Evolutionary conservation across 1,139 yeast species (phyloP).

Genomic region (Pneumocystis murina): DNA sequence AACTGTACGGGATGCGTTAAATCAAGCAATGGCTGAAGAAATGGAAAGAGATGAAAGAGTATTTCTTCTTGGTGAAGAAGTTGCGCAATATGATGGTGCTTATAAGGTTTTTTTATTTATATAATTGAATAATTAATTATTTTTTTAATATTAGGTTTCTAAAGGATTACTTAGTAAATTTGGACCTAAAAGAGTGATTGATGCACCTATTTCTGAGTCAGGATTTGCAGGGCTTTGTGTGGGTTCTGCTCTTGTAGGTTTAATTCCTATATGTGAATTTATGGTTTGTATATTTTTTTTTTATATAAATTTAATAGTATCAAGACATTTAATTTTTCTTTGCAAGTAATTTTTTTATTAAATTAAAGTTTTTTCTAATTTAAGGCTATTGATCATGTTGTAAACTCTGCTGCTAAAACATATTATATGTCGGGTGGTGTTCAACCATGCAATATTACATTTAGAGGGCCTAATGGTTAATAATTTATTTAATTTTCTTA

Average conservation of each 20-base stretch:
- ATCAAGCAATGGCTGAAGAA: constrained; percentile 92
- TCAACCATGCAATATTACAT: constrained; percentile 85
- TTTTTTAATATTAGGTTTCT: neutral
- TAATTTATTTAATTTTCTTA: constrained; percentile 28
- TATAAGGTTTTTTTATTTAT: constrained; percentile 61
- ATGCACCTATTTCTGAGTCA: constrained; percentile 98
- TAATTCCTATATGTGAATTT: constrained; percentile 93
- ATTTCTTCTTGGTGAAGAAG: constrained; percentile 96
- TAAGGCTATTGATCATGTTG: constrained; percentile 97
- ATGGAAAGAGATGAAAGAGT: constrained; percentile 90
- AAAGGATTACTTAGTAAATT: constrained; percentile 80
- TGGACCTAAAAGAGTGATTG: constrained; percentile 91
- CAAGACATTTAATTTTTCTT: neutral
- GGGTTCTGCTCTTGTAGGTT: constrained; percentile 94
- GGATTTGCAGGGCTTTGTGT: constrained; percentile 96
- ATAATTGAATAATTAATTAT: neutral
- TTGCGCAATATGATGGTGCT: constrained; percentile 98
- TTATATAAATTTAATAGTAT: neutral
- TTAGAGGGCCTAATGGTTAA: constrained; percentile 1
- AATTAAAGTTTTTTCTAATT: constrained; percentile 24
- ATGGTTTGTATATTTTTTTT: constrained; percentile 95
- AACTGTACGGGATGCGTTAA: constrained; percentile 95
- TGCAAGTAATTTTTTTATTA: neutral
- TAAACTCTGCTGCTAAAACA: constrained; percentile 97
- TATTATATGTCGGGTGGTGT: constrained; percentile 99